Evolutionary conservation across 2,329 filamentous ascomycete genomes (phyloP).

Genomic region (Stagonosporopsis rhizophila): DNA sequence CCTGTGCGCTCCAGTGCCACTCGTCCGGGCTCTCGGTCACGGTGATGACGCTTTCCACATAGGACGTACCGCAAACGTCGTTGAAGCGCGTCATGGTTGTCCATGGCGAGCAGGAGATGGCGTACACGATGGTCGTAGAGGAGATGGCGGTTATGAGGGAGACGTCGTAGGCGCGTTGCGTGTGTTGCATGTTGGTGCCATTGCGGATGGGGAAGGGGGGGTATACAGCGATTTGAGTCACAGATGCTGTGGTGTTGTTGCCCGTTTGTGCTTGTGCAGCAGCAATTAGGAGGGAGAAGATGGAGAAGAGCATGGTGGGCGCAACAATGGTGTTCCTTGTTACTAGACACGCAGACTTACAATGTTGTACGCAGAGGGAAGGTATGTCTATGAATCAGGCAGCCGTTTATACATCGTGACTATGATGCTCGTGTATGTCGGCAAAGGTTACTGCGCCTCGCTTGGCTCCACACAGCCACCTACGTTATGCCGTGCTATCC

Average conservation of each 20-base stretch:
- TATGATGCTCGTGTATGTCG: not conserved
- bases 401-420: not conserved
- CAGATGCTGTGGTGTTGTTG: not conserved
- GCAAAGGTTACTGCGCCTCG: slow-evolving; percentile 10
- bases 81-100: slow-evolving; percentile 18
- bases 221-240: slow-evolving; percentile 13
- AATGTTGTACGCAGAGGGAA: not conserved
- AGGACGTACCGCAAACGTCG: slow-evolving; percentile 10
- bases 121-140: slow-evolving; percentile 16
- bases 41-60: slow-evolving; percentile 11
- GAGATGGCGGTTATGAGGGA: slow-evolving; percentile 18
- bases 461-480: slow-evolving; percentile 12
- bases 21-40: slow-evolving; percentile 18
- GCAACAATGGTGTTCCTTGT: not conserved
- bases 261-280: slow-evolving; percentile 3
- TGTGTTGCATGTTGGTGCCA: slow-evolving; percentile 17
- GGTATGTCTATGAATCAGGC: not conserved
- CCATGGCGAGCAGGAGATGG: slow-evolving; percentile 12
- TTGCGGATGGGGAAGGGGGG: slow-evolving; percentile 20
- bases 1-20: slow-evolving; percentile 15
- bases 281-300: slow-evolving; percentile 1
- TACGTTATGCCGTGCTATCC: slow-evolving; percentile 5
- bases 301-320: slow-evolving; percentile 3
- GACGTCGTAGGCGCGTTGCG: slow-evolving; percentile 19
- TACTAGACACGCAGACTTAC: not conserved